phyloP scores from a whole-genome alignment of 768 basidiomycete species.

The Strobilomyces confusus region DNA sequence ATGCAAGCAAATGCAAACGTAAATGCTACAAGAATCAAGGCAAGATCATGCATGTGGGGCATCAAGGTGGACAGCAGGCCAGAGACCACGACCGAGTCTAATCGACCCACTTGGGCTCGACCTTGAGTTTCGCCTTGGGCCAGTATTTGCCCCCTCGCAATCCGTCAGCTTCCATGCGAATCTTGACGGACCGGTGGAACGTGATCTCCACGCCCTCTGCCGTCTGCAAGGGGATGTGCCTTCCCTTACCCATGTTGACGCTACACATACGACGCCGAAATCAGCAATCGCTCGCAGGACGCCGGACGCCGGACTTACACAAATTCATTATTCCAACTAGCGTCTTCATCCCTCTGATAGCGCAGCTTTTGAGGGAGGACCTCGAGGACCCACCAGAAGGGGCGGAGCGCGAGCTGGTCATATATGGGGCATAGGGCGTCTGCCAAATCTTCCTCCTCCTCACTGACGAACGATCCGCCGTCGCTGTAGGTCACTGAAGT shows the following conservation, averaged over 20 bases:
- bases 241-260: slow-evolving; percentile 39
- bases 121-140: slow-evolving; percentile 38
- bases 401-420: slow-evolving; percentile 46
- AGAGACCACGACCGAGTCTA: slow-evolving; percentile 13
- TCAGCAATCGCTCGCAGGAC: neutral
- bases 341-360: slow-evolving; percentile 26
- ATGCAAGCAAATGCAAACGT: neutral
- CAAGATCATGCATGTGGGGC: neutral
- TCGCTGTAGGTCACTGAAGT: slow-evolving; percentile 17
- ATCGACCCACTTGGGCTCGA: slow-evolving; percentile 39
- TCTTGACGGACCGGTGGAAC: slow-evolving; percentile 45
- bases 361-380: slow-evolving; percentile 36
- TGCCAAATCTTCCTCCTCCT: slow-evolving; percentile 61
- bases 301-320: slow-evolving; percentile 13
- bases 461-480: slow-evolving; percentile 29
- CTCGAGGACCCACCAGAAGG: slow-evolving; percentile 68
- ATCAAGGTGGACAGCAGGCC: neutral
- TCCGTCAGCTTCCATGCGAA: slow-evolving; percentile 49
- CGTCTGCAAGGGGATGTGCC: slow-evolving; percentile 39
- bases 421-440: slow-evolving; percentile 52
- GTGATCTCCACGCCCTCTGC: slow-evolving; percentile 38
- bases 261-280: slow-evolving; percentile 1
- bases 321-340: slow-evolving; percentile 7
- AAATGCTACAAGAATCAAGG: neutral
- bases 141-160: slow-evolving; percentile 32